These are phyloP conservation scores for Aegilops umbellulata DNA, from an alignment of 176 grass and related monocot species.

Conservation along the genomic window DNA sequence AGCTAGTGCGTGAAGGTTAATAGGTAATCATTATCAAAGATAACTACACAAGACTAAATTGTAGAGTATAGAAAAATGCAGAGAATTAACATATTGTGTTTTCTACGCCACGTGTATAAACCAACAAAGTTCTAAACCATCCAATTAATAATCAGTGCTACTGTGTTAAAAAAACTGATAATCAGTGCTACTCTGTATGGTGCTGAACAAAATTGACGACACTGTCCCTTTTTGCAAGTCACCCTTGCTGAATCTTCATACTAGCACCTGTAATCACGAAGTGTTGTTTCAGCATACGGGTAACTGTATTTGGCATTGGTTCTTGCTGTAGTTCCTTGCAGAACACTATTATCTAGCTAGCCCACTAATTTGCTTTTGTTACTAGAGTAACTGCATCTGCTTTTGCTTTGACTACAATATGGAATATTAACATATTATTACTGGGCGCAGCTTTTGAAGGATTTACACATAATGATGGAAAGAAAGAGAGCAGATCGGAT, in stretches of 20 bases:
- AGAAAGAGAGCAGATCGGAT: conserved; percentile 70
- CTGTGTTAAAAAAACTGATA: too few relatives aligned
- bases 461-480: conserved; percentile 51
- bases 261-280: background rate
- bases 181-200: background rate
- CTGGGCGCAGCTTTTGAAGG: conserved; percentile 68
- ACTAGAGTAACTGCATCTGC: background rate
- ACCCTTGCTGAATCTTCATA: conserved; percentile 4
- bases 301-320: background rate
- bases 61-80: background rate
- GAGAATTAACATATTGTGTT: background rate
- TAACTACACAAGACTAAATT: background rate
- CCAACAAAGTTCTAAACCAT: background rate
- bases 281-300: background rate
- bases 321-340: conserved; percentile 3
- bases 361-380: background rate
- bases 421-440: conserved; percentile 11
- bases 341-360: background rate
- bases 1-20: background rate
- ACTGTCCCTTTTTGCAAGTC: background rate
- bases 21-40: background rate
- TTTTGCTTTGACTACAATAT: conserved; percentile 31
- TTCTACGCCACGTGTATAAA: background rate
- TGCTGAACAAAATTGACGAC: background rate
- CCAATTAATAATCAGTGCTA: background rate